Conservation (phyloP, 1,284 basidiomycete genomes). For the Puccinia polysora region DNA sequence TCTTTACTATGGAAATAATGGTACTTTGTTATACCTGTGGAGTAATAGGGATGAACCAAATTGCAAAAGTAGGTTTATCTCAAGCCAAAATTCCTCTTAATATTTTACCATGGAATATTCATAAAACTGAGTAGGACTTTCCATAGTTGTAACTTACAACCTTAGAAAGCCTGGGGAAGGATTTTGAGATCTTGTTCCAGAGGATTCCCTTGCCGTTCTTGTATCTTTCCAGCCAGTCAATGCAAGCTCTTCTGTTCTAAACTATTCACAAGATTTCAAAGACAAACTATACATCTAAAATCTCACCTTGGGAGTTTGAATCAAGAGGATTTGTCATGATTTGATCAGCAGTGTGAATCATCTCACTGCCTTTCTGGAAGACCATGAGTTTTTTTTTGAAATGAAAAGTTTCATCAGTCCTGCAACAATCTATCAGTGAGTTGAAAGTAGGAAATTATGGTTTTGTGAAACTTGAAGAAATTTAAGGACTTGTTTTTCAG, state of each 20-base stretch:
- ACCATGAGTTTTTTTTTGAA: slow-evolving; percentile 66
- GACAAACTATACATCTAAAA: slow-evolving; percentile 74
- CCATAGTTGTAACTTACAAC: slow-evolving; percentile 65
- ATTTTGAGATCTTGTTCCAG: slow-evolving; percentile 66
- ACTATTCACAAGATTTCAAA: slow-evolving; percentile 74
- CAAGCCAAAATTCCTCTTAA: slow-evolving; percentile 58
- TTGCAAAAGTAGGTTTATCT: slow-evolving; percentile 15
- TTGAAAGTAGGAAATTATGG: slow-evolving; percentile 48
- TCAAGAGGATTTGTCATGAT: slow-evolving; percentile 63
- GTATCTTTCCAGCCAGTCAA: slow-evolving; percentile 60
- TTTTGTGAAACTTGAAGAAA: slow-evolving; percentile 25
- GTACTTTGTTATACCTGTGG: slow-evolving; percentile 43
- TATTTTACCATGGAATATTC: slow-evolving; percentile 21
- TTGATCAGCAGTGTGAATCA: slow-evolving; percentile 67
- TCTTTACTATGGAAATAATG: slow-evolving; percentile 44
- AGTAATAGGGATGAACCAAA: slow-evolving; percentile 44
- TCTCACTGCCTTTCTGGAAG: slow-evolving; percentile 59
- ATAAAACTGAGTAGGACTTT: too few relatives aligned
- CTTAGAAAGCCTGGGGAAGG: slow-evolving; percentile 58
- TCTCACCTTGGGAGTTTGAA: slow-evolving; percentile 59
- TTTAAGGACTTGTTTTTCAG: background rate
- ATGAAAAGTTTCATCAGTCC: slow-evolving; percentile 71
- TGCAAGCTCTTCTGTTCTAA: slow-evolving; percentile 62
- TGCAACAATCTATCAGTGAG: slow-evolving; percentile 64
- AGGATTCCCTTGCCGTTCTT: slow-evolving; percentile 64